Percentiles rank a stretch among this genome's conserved stretches.
phyloP scores from a whole-genome alignment of 1,284 basidiomycete species.

The Ceratobasidium sp. region DNA sequence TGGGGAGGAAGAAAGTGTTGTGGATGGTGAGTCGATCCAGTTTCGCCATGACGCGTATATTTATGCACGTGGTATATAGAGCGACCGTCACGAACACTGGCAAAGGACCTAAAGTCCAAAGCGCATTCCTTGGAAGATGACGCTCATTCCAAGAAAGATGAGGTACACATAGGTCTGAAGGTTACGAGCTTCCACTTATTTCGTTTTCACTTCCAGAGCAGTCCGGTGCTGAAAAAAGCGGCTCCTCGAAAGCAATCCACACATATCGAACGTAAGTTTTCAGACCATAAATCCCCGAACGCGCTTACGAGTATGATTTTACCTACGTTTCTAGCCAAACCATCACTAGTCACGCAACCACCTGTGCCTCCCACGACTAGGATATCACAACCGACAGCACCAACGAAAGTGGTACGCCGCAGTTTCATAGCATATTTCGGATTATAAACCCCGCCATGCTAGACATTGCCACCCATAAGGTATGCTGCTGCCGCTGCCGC shows the following conservation, averaged over 20 bases:
- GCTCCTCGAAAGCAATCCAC: conserved; percentile 63
- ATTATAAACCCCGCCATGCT: conserved; percentile 54
- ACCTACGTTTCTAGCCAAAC: conserved; percentile 43
- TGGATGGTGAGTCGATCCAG: conserved; percentile 66
- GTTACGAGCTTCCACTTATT: neutral
- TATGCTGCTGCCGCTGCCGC: conserved; percentile 95
- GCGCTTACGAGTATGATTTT: neutral
- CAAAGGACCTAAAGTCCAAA: conserved; percentile 64
- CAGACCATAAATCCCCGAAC: neutral
- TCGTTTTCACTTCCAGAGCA: conserved; percentile 54
- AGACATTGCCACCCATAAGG: conserved; percentile 76
- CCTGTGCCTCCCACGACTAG: conserved; percentile 79
- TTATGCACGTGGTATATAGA: conserved; percentile 58
- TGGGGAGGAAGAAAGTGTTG: conserved; percentile 69
- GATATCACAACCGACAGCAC: conserved; percentile 82
- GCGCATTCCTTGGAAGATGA: conserved; percentile 63
- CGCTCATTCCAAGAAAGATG: conserved; percentile 54
- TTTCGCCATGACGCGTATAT: neutral
- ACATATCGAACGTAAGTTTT: conserved; percentile 60
- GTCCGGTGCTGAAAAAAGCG: conserved; percentile 83
- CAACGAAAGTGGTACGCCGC: conserved; percentile 76
- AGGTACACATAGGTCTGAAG: conserved; percentile 41
- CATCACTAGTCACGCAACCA: conserved; percentile 74
- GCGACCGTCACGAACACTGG: conserved; percentile 70
- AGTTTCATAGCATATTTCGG: conserved; percentile 60